Base-by-base conservation (phyloP, 352 stramenopile genomes). In the Lagenidium giganteum region DNA sequence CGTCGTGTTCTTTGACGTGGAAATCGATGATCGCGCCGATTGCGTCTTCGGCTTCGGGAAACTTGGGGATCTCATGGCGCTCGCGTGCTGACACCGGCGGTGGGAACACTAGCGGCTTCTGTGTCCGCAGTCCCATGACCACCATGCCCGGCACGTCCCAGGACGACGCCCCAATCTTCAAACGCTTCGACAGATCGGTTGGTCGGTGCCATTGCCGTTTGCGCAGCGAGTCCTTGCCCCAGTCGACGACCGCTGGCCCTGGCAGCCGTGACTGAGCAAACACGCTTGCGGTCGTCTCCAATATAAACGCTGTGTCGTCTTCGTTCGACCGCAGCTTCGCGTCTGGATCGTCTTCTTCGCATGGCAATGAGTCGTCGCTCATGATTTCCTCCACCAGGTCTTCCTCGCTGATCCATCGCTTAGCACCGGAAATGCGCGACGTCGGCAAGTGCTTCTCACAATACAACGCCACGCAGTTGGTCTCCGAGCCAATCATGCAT, bases 381-480 rank as follows among this genome's bases (percentile, higher is more conserved):
- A 88, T 76, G 46, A 84, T 83, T 30, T 88, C 72, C 28, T 84
- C 64, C 13, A 84, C 70, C 3, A 88, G 41, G 42, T 88, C 72
- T 38, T 88, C 72, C 25, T 88, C 76, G 20, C 70, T 83, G 37
- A 86, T 83, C 57, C 68, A 80, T 27, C 76, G 72, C 63, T 83
- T 88, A 6, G 76, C 76, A 18, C 76, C 76, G 1, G 72, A 42
- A 28, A 88, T 62, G 28, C 76, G 72, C 22, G 64, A 64, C 8
- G 48, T 48, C 14, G 76, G 76, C 50, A 88, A 43, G 47, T 88
- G 76, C 37, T 86, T 85, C 35, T 88, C 76, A 27, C 76, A 88
- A 40, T 73, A 88, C 7, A 88, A 59, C 13, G 62, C 72, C 8
- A 84, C 51, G 17, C 73, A 51, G 27, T 86, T 83, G 24, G 26